Evolutionary conservation across 192 early-diverging fungal species (phyloP).

Genomic region (Gaertneriomyces sp.): DNA sequence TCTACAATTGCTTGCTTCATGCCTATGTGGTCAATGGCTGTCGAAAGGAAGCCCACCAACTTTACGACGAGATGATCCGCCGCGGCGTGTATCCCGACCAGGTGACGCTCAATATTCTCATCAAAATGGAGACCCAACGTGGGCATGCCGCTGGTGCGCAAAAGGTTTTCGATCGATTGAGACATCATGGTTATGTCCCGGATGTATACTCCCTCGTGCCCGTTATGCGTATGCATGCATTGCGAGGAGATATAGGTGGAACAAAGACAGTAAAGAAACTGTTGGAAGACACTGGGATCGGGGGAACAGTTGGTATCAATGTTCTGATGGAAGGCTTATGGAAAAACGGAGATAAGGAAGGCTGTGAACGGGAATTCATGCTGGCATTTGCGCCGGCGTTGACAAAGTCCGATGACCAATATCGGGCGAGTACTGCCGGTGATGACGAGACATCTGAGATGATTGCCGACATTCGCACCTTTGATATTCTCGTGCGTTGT

Average conservation of each 20-base stretch:
- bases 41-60: slow-evolving; percentile 10
- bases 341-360: neutral
- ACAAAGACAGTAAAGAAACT: slow-evolving; percentile 4
- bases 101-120: slow-evolving; percentile 37
- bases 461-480: slow-evolving; percentile 29
- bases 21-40: slow-evolving; percentile 16
- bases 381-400: no score
- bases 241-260: slow-evolving; percentile 3
- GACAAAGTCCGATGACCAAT: no score
- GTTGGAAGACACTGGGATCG: neutral
- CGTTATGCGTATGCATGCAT: slow-evolving; percentile 16
- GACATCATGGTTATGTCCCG: neutral
- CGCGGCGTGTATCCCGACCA: slow-evolving; percentile 23
- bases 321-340: slow-evolving; percentile 2
- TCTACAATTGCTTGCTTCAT: slow-evolving; percentile 30
- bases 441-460: neutral
- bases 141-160: slow-evolving; percentile 23
- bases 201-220: slow-evolving; percentile 12
- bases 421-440: no score
- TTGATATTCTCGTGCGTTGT: slow-evolving; percentile 37
- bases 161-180: slow-evolving; percentile 11
- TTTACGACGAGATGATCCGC: slow-evolving; percentile 16
- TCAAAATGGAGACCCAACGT: slow-evolving; percentile 17
- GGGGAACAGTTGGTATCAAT: slow-evolving; percentile 8
- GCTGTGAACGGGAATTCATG: slow-evolving; percentile 5